Conservation (phyloP, 1,284 basidiomycete species). For the Cutaneotrichosporon daszewskae region DNA sequence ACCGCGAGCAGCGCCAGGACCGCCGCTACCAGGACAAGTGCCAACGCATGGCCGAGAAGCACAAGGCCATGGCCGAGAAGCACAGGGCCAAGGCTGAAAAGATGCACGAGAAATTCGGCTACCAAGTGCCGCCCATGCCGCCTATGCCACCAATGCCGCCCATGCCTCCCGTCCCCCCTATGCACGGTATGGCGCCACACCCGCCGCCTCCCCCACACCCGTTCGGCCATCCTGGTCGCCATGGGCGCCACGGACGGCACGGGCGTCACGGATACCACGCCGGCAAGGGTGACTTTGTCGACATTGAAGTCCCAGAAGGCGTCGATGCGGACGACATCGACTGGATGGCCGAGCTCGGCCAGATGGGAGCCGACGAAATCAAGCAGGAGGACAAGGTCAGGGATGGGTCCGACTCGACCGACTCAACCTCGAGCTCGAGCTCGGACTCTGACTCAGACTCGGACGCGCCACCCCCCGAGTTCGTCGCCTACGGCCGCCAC, state of each 20-base stretch:
- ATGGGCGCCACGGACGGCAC: no score
- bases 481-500: background rate
- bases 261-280: no score
- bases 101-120: background rate
- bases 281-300: background rate
- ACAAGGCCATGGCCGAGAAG: no score
- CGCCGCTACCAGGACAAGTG: background rate
- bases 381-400: background rate
- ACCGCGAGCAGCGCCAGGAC: no score
- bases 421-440: background rate
- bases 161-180: no score
- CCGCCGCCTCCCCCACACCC: no score
- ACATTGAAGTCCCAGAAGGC: background rate
- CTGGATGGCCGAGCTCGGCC: background rate
- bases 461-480: background rate
- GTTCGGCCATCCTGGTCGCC: no score
- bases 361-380: background rate
- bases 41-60: background rate
- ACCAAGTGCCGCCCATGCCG: no score
- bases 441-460: background rate
- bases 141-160: no score
- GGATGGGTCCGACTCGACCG: constrained; percentile 1
- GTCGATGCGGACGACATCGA: background rate
- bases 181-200: no score
- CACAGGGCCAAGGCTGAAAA: background rate